phyloP scores from a whole-genome alignment of 495 filamentous ascomycete species.

The Jackrogersella multiformis region DNA sequence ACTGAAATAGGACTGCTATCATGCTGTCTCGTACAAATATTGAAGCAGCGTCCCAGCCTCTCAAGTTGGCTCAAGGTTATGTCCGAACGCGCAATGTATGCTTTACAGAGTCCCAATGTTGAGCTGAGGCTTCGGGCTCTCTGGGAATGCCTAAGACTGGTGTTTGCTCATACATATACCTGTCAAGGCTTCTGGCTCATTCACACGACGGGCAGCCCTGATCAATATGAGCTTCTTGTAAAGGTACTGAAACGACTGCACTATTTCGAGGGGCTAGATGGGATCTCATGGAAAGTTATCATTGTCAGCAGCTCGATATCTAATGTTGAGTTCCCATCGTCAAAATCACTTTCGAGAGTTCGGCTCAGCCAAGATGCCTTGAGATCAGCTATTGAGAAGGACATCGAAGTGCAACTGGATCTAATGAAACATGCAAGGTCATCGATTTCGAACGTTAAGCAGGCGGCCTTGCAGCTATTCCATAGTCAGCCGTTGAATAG shows the following conservation, averaged over 20 bases:
- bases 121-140: not conserved
- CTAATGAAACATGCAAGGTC: not conserved
- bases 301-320: not conserved
- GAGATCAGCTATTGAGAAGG: conserved; percentile 1
- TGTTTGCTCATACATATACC: not conserved
- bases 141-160: conserved; percentile 16
- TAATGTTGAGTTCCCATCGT: not conserved
- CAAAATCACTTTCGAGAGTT: not conserved
- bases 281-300: conserved; percentile 14
- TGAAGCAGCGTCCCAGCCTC: conserved; percentile 7
- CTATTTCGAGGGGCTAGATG: conserved; percentile 2
- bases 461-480: not conserved
- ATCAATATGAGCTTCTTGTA: not conserved
- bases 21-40: conserved; percentile 9
- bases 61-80: not conserved
- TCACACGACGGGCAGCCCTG: conserved; percentile 1
- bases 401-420: conserved; percentile 6
- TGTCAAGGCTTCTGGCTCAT: conserved; percentile 21
- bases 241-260: not conserved
- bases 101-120: not conserved
- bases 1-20: conserved; percentile 18
- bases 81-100: not conserved
- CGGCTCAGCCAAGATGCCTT: not conserved
- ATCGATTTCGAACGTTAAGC: not conserved
- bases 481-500: not conserved